These are phyloP conservation scores for Apostasia shenzhenica DNA, from an alignment of 106 monocot species.

Conservation along the genomic window DNA sequence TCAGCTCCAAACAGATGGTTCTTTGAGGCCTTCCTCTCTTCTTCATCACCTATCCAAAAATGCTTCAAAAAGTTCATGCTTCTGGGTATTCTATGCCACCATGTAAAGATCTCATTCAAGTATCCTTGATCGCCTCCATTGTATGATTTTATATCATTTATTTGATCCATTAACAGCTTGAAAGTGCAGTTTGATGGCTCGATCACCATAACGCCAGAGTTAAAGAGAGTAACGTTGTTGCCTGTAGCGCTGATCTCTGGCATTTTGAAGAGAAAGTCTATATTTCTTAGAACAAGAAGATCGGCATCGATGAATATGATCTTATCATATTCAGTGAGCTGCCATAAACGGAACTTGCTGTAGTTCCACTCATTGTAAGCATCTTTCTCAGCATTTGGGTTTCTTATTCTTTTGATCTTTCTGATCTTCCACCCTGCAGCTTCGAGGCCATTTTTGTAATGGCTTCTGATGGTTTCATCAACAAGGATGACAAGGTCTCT, in stretches of 20 bases:
- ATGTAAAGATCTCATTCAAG: conserved; percentile 69
- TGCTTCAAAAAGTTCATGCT: conserved; percentile 81
- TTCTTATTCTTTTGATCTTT: conserved; percentile 57
- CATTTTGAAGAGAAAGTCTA: conserved; percentile 59
- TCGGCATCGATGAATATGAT: conserved; percentile 75
- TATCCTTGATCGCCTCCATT: conserved; percentile 84
- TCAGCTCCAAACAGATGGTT: conserved; percentile 39
- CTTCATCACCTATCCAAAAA: conserved; percentile 65
- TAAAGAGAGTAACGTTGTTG: conserved; percentile 67
- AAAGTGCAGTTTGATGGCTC: conserved; percentile 77
- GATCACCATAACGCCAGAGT: conserved; percentile 75
- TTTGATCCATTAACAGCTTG: conserved; percentile 55
- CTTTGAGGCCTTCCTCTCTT: conserved; percentile 39
- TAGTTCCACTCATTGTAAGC: conserved; percentile 89
- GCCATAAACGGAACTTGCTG: conserved; percentile 84
- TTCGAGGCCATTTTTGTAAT: conserved; percentile 50
- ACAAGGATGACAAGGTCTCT: conserved; percentile 71
- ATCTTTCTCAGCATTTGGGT: conserved; percentile 56
- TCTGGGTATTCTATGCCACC: conserved; percentile 78
- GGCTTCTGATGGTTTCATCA: conserved; percentile 41
- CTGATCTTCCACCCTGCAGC: conserved; percentile 69
- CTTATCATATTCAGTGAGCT: conserved; percentile 75
- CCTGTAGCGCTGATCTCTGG: conserved; percentile 72
- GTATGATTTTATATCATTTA: conserved; percentile 63
- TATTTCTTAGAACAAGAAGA: conserved; percentile 55